Percentiles rank a stretch among this genome's conserved stretches.
Conservation (phyloP, 2,329 filamentous ascomycete genomes). For the Fusarium drepaniforme region DNA sequence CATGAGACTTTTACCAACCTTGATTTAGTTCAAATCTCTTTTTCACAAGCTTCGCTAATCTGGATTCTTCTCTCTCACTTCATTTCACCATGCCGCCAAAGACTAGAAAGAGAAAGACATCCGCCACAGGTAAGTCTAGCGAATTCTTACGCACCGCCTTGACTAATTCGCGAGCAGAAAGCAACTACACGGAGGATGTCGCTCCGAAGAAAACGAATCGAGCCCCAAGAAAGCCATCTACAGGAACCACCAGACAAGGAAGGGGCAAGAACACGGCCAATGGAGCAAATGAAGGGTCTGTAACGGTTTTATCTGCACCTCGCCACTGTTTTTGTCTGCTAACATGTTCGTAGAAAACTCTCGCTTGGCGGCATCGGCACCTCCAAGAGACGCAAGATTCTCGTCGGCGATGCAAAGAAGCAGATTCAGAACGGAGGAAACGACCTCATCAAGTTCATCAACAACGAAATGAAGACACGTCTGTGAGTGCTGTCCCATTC, state of each 20-base stretch:
- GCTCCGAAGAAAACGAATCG: constrained; percentile 28
- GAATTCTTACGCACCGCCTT: no score
- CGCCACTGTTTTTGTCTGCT: background rate
- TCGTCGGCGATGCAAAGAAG: constrained; percentile 34
- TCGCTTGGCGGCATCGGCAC: background rate
- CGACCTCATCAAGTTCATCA: constrained; percentile 38
- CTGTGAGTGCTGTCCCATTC: constrained; percentile 18
- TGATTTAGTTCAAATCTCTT: background rate
- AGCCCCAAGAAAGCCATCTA: constrained; percentile 18
- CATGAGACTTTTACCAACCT: background rate
- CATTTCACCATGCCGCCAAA: constrained; percentile 41
- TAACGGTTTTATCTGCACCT: background rate
- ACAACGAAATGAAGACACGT: constrained; percentile 23
- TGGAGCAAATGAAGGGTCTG: background rate
- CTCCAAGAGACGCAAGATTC: constrained; percentile 21
- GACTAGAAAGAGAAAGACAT: constrained; percentile 44
- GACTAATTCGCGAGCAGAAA: constrained; percentile 26
- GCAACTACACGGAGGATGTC: constrained; percentile 15
- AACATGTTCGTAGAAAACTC: background rate
- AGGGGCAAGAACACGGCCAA: background rate
- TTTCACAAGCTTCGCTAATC: background rate
- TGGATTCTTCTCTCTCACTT: background rate
- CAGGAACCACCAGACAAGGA: background rate
- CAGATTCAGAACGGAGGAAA: constrained; percentile 39
- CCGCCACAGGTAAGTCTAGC: constrained; percentile 32